A percentile compares a stretch with the other conserved stretches of the same genome.
phyloP scores from a whole-genome alignment of 805 yeast genomes.

The Tetrapisispora fleetii region DNA sequence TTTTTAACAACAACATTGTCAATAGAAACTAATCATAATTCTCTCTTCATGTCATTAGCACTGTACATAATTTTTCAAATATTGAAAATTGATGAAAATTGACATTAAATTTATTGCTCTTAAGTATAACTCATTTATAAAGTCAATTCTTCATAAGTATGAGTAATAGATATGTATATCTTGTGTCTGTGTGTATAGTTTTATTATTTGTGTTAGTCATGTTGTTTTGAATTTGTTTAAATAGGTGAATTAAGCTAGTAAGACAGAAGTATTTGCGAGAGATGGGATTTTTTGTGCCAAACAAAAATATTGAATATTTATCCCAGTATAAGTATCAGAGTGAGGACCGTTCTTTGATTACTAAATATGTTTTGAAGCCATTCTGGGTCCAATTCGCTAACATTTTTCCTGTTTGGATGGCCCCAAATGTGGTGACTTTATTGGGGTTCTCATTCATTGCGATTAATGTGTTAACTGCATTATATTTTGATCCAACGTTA shows the following conservation, averaged over 20 bases:
- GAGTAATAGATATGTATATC: too few species aligned
- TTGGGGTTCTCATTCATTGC: constrained; percentile 67
- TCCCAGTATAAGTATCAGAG: constrained; percentile 55
- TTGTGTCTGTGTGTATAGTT: too few species aligned
- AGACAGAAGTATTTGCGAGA: neutral
- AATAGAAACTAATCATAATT: too few species aligned
- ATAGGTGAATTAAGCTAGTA: too few species aligned
- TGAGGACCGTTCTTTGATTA: constrained; percentile 72
- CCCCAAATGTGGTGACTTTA: constrained; percentile 85
- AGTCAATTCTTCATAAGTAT: too few species aligned
- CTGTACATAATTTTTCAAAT: neutral
- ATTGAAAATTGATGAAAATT: neutral
- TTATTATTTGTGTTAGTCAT: neutral
- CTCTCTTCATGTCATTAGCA: too few species aligned
- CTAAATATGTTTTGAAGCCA: constrained; percentile 69
- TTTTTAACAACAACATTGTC: too few species aligned
- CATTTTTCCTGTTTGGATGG: constrained; percentile 78
- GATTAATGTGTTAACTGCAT: constrained; percentile 51
- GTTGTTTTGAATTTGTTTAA: too few species aligned
- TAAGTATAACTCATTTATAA: too few species aligned
- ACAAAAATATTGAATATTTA: constrained; percentile 39
- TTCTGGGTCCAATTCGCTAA: constrained; percentile 70
- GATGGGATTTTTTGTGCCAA: constrained; percentile 65
- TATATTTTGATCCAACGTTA: constrained; percentile 66
- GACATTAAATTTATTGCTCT: neutral